These are phyloP conservation scores for Galeopsis tetrahit DNA, from an alignment of 257 asterid species.

Conservation along the genomic window DNA sequence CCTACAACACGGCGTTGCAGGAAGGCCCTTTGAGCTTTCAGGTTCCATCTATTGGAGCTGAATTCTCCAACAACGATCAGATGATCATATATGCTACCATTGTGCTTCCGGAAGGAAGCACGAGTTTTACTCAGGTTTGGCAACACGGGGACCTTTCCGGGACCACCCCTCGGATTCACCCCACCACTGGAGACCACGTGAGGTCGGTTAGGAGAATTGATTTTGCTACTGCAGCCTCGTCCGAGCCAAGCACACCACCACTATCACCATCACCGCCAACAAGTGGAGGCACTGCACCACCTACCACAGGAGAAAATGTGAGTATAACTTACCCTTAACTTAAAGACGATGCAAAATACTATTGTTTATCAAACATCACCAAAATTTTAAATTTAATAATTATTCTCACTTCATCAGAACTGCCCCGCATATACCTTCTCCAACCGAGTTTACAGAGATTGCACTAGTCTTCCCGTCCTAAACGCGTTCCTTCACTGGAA, in stretches of 20 bases:
- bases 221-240: constrained; percentile 43
- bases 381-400: no score
- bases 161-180: constrained; percentile 31
- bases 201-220: constrained; percentile 52
- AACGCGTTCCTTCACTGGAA: constrained; percentile 71
- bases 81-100: constrained; percentile 65
- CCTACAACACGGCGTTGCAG: background rate
- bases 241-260: constrained; percentile 5
- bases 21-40: constrained; percentile 54
- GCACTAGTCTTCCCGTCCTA: constrained; percentile 54
- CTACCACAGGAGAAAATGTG: background rate
- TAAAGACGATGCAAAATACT: no score
- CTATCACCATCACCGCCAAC: background rate
- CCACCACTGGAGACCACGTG: constrained; percentile 8
- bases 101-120: constrained; percentile 51
- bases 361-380: no score
- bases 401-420: background rate
- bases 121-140: constrained; percentile 73
- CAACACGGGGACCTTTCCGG: constrained; percentile 61
- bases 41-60: constrained; percentile 52
- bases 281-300: background rate
- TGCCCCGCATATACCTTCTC: constrained; percentile 44
- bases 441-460: constrained; percentile 40
- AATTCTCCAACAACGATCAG: constrained; percentile 27
- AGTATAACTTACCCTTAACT: no score